Conservation (phyloP, 192 early-diverging fungal species). For the Coemansia sp. region DNA sequence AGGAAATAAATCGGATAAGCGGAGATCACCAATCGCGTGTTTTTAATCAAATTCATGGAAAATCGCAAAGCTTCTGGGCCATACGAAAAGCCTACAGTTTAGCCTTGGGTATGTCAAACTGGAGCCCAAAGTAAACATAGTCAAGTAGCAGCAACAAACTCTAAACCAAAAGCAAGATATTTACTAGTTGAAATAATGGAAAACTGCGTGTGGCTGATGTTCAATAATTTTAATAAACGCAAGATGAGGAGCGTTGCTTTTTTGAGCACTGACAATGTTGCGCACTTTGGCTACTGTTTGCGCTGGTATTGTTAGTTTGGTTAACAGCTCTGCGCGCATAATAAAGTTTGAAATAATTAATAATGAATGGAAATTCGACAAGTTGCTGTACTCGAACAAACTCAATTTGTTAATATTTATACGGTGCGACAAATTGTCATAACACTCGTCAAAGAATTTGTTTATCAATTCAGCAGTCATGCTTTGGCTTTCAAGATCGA, state of each 20-base stretch:
- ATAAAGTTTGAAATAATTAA: neutral
- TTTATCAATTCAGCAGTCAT: neutral
- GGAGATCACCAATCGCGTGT: neutral
- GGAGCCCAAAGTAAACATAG: too few species aligned
- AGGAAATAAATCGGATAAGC: neutral
- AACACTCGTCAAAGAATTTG: neutral
- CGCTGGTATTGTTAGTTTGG: neutral
- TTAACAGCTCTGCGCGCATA: neutral
- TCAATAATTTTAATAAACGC: neutral
- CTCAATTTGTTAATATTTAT: neutral
- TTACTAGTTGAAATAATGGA: neutral
- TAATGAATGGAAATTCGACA: conserved; percentile 1
- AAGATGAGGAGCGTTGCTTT: neutral
- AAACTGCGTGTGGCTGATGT: neutral
- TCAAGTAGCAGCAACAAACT: too few species aligned
- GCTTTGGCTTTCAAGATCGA: neutral
- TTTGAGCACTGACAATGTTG: neutral
- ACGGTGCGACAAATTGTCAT: neutral
- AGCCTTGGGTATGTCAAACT: too few species aligned
- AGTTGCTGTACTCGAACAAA: neutral
- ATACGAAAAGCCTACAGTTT: too few species aligned
- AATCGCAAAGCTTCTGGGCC: neutral
- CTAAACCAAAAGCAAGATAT: too few species aligned
- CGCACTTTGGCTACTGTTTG: neutral
- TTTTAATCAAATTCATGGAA: neutral